These are phyloP conservation scores for Meyerozyma sp. DNA, from an alignment of 1,139 yeast species.

Conservation along the genomic window DNA sequence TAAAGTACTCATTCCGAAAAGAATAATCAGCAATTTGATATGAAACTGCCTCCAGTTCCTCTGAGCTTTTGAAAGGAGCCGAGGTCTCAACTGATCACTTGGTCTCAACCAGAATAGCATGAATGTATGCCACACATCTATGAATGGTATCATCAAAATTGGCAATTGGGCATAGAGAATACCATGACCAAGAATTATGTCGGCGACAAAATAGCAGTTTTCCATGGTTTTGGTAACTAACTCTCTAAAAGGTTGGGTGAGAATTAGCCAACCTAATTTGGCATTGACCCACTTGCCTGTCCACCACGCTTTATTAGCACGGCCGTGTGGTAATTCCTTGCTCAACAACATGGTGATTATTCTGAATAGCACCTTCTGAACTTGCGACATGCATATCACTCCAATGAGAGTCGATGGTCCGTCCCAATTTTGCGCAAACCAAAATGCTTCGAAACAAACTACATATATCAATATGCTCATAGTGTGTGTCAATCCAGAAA, in stretches of 20 bases:
- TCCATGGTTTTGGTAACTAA: slow-evolving; percentile 50
- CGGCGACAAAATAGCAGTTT: slow-evolving; percentile 50
- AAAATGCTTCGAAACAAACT: slow-evolving; percentile 42
- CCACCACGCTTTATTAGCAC: slow-evolving; percentile 60
- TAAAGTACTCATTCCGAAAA: slow-evolving; percentile 34
- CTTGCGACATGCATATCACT: slow-evolving; percentile 28
- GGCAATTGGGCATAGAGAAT: slow-evolving; percentile 50
- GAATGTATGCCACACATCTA: slow-evolving; percentile 73
- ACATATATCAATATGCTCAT: slow-evolving; percentile 39
- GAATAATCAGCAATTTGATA: slow-evolving; percentile 29
- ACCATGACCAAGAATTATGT: slow-evolving; percentile 47
- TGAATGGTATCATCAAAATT: slow-evolving; percentile 47
- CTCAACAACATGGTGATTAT: slow-evolving; percentile 35
- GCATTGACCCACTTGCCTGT: slow-evolving; percentile 59
- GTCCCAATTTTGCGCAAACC: slow-evolving; percentile 51
- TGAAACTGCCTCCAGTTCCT: slow-evolving; percentile 22
- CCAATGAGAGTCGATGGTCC: slow-evolving; percentile 47
- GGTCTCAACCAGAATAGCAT: slow-evolving; percentile 82
- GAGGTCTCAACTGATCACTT: slow-evolving; percentile 40
- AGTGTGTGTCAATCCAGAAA: slow-evolving; percentile 41
- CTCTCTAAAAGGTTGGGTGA: slow-evolving; percentile 54
- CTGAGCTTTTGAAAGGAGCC: slow-evolving; percentile 31
- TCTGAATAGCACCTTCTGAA: slow-evolving; percentile 44
- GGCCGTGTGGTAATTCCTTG: slow-evolving; percentile 47
- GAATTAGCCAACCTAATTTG: slow-evolving; percentile 44